Percentiles rank a stretch among this genome's conserved stretches.
Evolutionary conservation across 129 eudicot genomes (phyloP).

Genomic region (Pulicaria dysenterica): DNA sequence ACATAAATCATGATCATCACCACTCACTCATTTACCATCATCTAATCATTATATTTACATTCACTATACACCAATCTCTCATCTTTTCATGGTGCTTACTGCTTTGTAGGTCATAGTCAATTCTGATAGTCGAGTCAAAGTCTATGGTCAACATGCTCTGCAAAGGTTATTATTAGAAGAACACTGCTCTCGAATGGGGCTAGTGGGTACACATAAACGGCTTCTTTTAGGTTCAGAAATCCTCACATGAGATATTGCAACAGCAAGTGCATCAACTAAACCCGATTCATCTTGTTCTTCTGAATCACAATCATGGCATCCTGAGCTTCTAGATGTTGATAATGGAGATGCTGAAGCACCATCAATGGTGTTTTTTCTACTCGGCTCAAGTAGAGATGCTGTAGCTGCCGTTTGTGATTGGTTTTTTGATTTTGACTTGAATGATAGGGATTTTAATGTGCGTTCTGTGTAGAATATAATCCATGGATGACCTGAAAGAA

Average conservation of each 20-base stretch:
- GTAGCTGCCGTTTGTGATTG: slow-evolving; percentile 37
- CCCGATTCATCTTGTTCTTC: slow-evolving; percentile 61
- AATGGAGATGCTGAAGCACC: slow-evolving; percentile 31
- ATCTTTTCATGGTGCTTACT: slow-evolving; percentile 2
- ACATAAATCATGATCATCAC: slow-evolving; percentile 30
- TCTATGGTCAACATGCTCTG: slow-evolving; percentile 67
- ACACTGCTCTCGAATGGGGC: slow-evolving; percentile 74
- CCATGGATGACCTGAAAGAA: slow-evolving; percentile 87
- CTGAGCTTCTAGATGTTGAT: slow-evolving; percentile 33
- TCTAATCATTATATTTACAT: slow-evolving; percentile 41
- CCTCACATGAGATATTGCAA: slow-evolving; percentile 75
- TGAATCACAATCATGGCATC: slow-evolving; percentile 22
- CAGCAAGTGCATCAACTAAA: slow-evolving; percentile 78
- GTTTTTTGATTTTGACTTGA: slow-evolving; percentile 59
- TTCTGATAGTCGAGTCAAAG: slow-evolving; percentile 27
- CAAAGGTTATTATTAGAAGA: slow-evolving; percentile 84
- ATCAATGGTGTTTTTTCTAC: slow-evolving; percentile 34
- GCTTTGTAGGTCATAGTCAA: slow-evolving; percentile 17
- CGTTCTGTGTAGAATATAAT: slow-evolving; percentile 84
- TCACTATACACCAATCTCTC: slow-evolving; percentile 36
- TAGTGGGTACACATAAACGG: slow-evolving; percentile 64
- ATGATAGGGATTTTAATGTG: slow-evolving; percentile 46
- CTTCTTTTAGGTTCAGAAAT: slow-evolving; percentile 91
- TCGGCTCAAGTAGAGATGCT: slow-evolving; percentile 41
- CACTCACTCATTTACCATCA: slow-evolving; percentile 24